Base-by-base conservation (phyloP, 2,329 filamentous ascomycete species). In the Cadophora luteo-olivacea region DNA sequence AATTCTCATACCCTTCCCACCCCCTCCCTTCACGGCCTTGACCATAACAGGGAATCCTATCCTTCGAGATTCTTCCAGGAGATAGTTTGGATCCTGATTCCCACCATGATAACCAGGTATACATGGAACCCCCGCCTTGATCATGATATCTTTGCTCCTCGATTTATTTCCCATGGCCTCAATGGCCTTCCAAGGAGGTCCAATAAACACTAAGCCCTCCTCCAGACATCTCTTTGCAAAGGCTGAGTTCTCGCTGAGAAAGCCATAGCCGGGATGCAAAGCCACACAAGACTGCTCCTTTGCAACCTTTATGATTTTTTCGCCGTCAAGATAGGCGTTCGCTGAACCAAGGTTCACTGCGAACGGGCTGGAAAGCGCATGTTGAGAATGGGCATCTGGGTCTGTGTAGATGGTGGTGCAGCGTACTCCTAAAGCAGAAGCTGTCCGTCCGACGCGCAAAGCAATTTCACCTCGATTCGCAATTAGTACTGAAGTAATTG, bases 381-480 rank as follows among this genome's bases (percentile, higher is more conserved):
- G 96, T 81, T 97, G 96, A 36, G 94, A 91, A 70, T 84, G 85
- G 68, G 92, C 90, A 80, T 99, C 96, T 49, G 95, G 92, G 73
- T 97, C 92, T 8, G 96, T 99, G 81, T 97, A 99, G 68, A 99
- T 87, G 0, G 95, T 97, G 0, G 95, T 97, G 22, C 95, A 97
- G 70, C 90, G 89, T 77, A 99, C 97, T 68, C 96, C 95, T 78
- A 97, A 91, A 72, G 91, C 89, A 62, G 92, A 86, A 41, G 96
- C 96, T 25, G 96, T 99, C 73, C 90, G 89, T 73, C 94, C 92
- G 73, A 99, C 96, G 74, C 96, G 92, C 78, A 99, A 85, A 61
- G 96, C 96, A 75, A 99, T 99, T 81, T 99, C 96, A 75, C 96
- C 96, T 75, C 96, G 91, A 79, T 99, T 99, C 65, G 96, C 96